Evolutionary conservation across 73 alveolate genomes (phyloP), one percentile per base, ranked within the genome.

Genomic region (Symbiodinium pilosum): DNA sequence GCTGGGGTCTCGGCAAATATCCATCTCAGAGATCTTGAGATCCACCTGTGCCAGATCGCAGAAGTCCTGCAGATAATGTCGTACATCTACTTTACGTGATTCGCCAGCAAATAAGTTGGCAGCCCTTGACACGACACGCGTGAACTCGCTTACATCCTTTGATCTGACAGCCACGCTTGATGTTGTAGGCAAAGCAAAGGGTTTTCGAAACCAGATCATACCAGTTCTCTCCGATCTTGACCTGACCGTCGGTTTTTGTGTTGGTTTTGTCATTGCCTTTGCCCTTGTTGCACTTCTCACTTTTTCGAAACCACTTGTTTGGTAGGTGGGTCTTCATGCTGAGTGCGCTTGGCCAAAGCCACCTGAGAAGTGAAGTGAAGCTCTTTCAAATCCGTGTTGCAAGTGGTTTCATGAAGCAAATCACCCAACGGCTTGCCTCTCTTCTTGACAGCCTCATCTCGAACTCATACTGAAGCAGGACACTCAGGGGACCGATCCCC

Each of bases 361-460:
- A 43, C 93, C 7, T 64, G 93, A 11, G 81, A 43, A 2, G 93
- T 85, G 21, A 85, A 85, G 21, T 85, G 47, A 16, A 85, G 93
- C 81, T 85, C 93, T 51, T 85, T 85, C 38, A 85, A 20, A n/a
- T 85, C 93, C 12, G 93, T 44, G 51, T 44, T 32, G 77, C 28
- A 28, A 43, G 81, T 43, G 1, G 47, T 77, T 77, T 85, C 81
- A 20, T 85, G 43, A 75, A 85, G 36, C 24, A 21, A 43, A 38
- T 7, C 3, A 21, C 11, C 71, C 73, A 16, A 7, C 21, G 3
- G 73, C 11, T 24, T 8, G 92, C 92, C 92, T n/a, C 26, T 59
- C 43, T 84, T n/a, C n/a, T n/a, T n/a, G n/a, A n/a, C n/a, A n/a
- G n/a, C 20, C 92, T 40, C 92, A 84, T 7, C 71, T 84, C 92